Evolutionary conservation across 768 basidiomycete species (phyloP).

Genomic region (Lactifluus volemus): DNA sequence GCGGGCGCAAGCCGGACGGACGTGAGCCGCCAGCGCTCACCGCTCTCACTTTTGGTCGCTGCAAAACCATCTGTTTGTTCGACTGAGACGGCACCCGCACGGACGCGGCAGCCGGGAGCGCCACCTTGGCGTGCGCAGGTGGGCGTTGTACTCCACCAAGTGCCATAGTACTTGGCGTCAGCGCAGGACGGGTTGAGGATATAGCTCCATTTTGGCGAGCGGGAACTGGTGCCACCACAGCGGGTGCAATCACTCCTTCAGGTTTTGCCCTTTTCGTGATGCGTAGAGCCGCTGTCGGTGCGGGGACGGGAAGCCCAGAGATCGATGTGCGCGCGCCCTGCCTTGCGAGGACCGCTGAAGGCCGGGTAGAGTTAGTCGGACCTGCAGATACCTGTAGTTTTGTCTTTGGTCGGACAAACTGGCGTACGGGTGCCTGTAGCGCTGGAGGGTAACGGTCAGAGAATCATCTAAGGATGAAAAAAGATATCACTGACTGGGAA

Average conservation of each 20-base stretch:
- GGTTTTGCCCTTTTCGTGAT: not conserved
- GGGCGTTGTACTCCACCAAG: constrained; percentile 13
- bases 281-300: not conserved
- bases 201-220: not conserved
- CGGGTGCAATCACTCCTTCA: not conserved
- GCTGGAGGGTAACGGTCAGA: not conserved
- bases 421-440: not conserved
- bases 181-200: not conserved
- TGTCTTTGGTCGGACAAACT: not conserved
- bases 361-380: not conserved
- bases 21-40: not conserved
- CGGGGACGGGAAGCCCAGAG: constrained; percentile 1
- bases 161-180: not conserved
- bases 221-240: not conserved
- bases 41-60: not conserved
- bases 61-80: not conserved
- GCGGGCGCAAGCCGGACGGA: constrained; percentile 2
- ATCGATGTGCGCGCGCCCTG: constrained; percentile 5
- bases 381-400: not conserved
- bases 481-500: not conserved
- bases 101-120: not conserved
- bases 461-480: not conserved
- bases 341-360: not conserved
- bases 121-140: not conserved
- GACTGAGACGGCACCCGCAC: not conserved